Conservation (phyloP, 768 basidiomycete species). For the Leccinum fibrillosum region DNA sequence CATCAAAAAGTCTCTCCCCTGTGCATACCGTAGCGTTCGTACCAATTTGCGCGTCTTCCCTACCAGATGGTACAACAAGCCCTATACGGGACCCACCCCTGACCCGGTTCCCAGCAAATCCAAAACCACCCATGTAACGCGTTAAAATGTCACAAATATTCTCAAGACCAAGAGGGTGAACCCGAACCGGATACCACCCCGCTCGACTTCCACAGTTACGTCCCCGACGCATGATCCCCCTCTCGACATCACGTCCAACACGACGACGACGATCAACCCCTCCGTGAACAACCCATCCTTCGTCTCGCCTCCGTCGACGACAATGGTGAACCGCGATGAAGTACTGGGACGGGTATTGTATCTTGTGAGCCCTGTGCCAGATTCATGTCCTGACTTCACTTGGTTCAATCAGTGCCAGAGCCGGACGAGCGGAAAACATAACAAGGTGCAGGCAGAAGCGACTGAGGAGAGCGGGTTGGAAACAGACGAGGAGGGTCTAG, state of each 20-base stretch:
- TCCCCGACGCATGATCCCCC: not conserved
- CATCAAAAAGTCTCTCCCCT: too few species aligned
- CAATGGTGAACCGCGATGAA: slow-evolving; percentile 61
- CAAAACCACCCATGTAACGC: too few species aligned
- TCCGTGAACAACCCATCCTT: slow-evolving; percentile 17
- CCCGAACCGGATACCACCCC: not conserved
- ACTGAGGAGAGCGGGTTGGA: slow-evolving; percentile 30
- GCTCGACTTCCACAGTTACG: not conserved
- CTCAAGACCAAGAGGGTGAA: not conserved
- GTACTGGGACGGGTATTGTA: slow-evolving; percentile 83
- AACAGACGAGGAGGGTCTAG: slow-evolving; percentile 24
- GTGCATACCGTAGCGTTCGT: too few species aligned
- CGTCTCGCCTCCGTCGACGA: slow-evolving; percentile 32
- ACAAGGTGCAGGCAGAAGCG: slow-evolving; percentile 23
- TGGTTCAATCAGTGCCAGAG: slow-evolving; percentile 32
- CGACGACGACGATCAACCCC: slow-evolving; percentile 9
- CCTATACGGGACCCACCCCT: not conserved
- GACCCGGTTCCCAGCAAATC: too few species aligned
- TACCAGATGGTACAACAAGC: too few species aligned
- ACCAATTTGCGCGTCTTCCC: too few species aligned
- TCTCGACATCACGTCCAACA: slow-evolving; percentile 36
- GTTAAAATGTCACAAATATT: not conserved
- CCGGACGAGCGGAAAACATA: slow-evolving; percentile 16
- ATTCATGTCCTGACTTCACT: not conserved
- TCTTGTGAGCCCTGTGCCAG: slow-evolving; percentile 48